Evolutionary conservation across 192 early-diverging fungal species (phyloP).

Genomic region (Linnemannia zychae): DNA sequence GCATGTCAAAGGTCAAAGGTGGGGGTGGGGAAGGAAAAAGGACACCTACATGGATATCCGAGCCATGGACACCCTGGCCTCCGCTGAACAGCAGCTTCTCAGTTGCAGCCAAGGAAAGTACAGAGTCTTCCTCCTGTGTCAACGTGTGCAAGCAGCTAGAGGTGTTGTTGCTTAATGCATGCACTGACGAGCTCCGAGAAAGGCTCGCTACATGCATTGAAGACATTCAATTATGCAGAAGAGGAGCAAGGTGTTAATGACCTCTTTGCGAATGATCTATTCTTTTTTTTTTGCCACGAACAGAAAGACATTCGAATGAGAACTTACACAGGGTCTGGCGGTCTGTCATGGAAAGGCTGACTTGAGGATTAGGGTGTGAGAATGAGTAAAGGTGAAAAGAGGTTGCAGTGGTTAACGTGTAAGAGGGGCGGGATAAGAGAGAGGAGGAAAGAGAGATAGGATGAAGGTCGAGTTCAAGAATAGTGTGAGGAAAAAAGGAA

Average conservation of each 20-base stretch:
- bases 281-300: neutral
- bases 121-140: slow-evolving; percentile 68
- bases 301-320: neutral
- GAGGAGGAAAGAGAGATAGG: neutral
- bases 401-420: too few species aligned
- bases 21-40: slow-evolving; percentile 26
- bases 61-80: slow-evolving; percentile 67
- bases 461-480: neutral
- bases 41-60: slow-evolving; percentile 69
- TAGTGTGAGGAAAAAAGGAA: neutral
- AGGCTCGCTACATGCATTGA: slow-evolving; percentile 51
- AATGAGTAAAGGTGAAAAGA: neutral
- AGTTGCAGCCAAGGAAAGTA: slow-evolving; percentile 74
- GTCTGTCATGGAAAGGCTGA: neutral
- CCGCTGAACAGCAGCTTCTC: slow-evolving; percentile 74
- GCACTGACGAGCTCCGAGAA: slow-evolving; percentile 39
- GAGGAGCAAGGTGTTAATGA: neutral
- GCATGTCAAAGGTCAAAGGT: neutral
- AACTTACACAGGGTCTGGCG: slow-evolving; percentile 14
- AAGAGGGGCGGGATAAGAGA: neutral
- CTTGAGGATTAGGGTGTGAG: neutral
- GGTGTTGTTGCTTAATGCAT: slow-evolving; percentile 1
- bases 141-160: slow-evolving; percentile 63
- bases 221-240: neutral
- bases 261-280: neutral